These are phyloP conservation scores for Paraglomus brasilianum DNA, from an alignment of 192 early-diverging fungal genomes.

Conservation along the genomic window DNA sequence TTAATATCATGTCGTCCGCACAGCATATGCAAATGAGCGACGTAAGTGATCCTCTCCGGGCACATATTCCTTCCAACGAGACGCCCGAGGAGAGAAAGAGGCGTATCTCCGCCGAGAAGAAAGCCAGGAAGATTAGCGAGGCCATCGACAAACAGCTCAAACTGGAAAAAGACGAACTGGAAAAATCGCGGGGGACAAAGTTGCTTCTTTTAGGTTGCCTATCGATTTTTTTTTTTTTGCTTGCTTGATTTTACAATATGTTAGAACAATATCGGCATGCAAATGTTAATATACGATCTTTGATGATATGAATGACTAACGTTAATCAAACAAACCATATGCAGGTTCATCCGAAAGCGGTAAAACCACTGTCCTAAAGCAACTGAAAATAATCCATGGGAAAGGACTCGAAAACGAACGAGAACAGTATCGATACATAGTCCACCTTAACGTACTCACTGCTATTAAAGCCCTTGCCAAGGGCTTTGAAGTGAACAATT, in stretches of 20 bases:
- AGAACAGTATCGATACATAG: slow-evolving; percentile 40
- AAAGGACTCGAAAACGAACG: slow-evolving; percentile 43
- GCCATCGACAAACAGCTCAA: slow-evolving; percentile 51
- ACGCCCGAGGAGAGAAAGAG: slow-evolving; percentile 18
- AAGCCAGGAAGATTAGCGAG: slow-evolving; percentile 47
- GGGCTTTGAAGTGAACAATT: slow-evolving; percentile 33
- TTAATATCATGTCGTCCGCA: slow-evolving; percentile 17
- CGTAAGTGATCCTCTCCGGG: slow-evolving; percentile 17
- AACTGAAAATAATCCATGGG: slow-evolving; percentile 40
- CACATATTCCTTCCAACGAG: slow-evolving; percentile 20
- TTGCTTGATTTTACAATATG: not conserved
- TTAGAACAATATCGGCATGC: not conserved
- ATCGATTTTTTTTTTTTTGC: slow-evolving; percentile 1
- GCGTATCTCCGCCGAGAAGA: slow-evolving; percentile 31
- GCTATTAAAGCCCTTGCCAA: slow-evolving; percentile 42
- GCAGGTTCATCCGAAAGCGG: slow-evolving; percentile 64
- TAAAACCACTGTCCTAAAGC: slow-evolving; percentile 56
- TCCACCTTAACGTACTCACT: slow-evolving; percentile 45
- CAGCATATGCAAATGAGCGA: not conserved
- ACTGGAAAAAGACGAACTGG: slow-evolving; percentile 42
- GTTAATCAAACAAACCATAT: not conserved
- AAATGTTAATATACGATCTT: not conserved
- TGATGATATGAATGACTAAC: not conserved
- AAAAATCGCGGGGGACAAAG: slow-evolving; percentile 39
- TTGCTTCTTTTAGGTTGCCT: slow-evolving; percentile 43